A percentile compares a stretch with the other conserved stretches of the same genome.
Evolutionary conservation across 2,329 filamentous ascomycete species (phyloP).

Genomic region (Xenoacremonium recifei): DNA sequence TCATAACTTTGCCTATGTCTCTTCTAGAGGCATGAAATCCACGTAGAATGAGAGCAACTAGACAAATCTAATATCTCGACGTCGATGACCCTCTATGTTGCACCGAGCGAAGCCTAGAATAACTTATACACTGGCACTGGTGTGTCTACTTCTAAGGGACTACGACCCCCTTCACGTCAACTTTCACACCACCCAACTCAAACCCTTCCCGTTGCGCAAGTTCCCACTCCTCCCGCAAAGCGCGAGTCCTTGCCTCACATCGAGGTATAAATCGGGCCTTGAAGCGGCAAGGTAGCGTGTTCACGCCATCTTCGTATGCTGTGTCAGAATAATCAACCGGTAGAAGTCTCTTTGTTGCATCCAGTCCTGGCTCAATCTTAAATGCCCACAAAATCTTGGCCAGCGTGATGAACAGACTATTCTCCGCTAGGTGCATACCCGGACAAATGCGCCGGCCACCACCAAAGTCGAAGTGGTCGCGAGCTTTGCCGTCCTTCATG

Average conservation of each 20-base stretch:
- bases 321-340: slow-evolving; percentile 7
- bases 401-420: slow-evolving; percentile 11
- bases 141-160: too few species aligned
- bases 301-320: slow-evolving; percentile 6
- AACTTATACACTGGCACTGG: too few species aligned
- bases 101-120: too few species aligned
- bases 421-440: slow-evolving; percentile 48
- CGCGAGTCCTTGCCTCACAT: slow-evolving; percentile 1
- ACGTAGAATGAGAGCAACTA: too few species aligned
- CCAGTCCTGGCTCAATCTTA: slow-evolving; percentile 2
- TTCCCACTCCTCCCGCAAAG: slow-evolving; percentile 7
- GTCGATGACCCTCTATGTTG: too few species aligned
- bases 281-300: slow-evolving; percentile 9
- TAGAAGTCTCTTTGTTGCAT: neutral
- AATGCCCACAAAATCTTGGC: slow-evolving; percentile 13
- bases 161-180: neutral
- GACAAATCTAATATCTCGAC: too few species aligned
- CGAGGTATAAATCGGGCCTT: slow-evolving; percentile 7
- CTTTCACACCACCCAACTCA: slow-evolving; percentile 6
- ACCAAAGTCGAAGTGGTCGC: slow-evolving; percentile 47
- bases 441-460: slow-evolving; percentile 47
- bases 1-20: too few species aligned
- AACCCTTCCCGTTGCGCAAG: slow-evolving; percentile 4
- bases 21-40: too few species aligned
- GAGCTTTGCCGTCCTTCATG: slow-evolving; percentile 15